Evolutionary conservation across 805 yeast species (phyloP).

Genomic region (Metschnikowia picachoensis): DNA sequence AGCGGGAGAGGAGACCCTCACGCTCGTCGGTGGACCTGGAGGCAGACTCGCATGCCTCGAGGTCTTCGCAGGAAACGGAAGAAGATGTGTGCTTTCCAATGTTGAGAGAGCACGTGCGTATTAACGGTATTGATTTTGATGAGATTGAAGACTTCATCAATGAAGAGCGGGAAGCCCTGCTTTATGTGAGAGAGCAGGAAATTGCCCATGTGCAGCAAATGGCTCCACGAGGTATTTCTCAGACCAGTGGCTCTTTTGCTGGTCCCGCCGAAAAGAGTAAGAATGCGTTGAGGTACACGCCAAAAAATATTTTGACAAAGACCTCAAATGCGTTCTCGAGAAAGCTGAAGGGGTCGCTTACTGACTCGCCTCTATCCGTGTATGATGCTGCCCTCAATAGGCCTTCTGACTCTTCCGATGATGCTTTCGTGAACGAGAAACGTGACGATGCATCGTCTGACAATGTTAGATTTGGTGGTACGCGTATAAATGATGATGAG

Average conservation of each 20-base stretch:
- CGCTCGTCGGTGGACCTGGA: conserved; percentile 53
- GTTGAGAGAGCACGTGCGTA: conserved; percentile 55
- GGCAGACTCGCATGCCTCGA: conserved; percentile 66
- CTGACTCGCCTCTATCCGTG: neutral
- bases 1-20: conserved; percentile 34
- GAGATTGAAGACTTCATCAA: conserved; percentile 81
- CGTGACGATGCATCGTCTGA: conserved; percentile 24
- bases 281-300: conserved; percentile 64
- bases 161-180: conserved; percentile 51
- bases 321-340: conserved; percentile 3
- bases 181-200: conserved; percentile 2
- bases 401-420: conserved; percentile 24
- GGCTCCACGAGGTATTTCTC: neutral
- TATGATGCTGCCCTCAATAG: conserved; percentile 1
- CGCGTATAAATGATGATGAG: conserved; percentile 29
- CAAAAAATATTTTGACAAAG: conserved; percentile 34
- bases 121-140: conserved; percentile 83
- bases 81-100: conserved; percentile 98
- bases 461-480: conserved; percentile 39
- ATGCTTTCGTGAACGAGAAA: conserved; percentile 19
- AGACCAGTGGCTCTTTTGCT: neutral
- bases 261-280: conserved; percentile 20
- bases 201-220: conserved; percentile 19
- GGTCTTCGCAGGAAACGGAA: conserved; percentile 86
- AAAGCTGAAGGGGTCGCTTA: neutral